Evolutionary conservation across 257 asterid species (phyloP), one percentile per base, ranked within the genome.

Genomic region (Linaria vulgaris): DNA sequence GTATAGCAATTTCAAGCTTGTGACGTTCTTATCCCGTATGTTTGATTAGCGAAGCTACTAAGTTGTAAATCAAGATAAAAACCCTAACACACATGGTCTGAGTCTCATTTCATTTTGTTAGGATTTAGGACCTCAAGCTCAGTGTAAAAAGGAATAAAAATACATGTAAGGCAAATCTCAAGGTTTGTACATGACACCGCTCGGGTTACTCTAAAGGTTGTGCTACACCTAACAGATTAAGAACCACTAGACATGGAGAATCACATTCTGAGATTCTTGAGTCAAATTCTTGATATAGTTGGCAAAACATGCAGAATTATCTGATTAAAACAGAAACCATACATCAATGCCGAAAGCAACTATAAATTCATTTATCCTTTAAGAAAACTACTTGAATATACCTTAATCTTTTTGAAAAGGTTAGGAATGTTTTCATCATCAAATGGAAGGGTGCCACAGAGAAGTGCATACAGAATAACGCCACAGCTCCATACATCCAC

Each of bases 401-500:
- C 99, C 97, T 94, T 90, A 43, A 94, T 92, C 71, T 92, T 92
- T 76, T 89, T 92, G 78, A 92, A 92, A 78, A 92, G 97, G 76
- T 87, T 89, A 55, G 99, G 97, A 63, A 94, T 94, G 76, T 92
- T 92, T 76, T 87, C 99, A 66, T 92, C 99, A 23, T 89, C 99
- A 73, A 92, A 92, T 0, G 99, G 99, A 74, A 94, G 97, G 49
- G 97, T 94, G 30, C 97, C 99, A 77, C 99, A 94, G 55, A 94
- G 99, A 71, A 94, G 96, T 46, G 97, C 99, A 66, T 90, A 94
- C 27, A 94, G 90, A 79, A 94, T 94, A 69, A 90, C 99, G 54
- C 99, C 99, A 69, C 99, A 94, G 86, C 99, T 94, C 99, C 99
- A 94, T 44, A 94, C 99, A 59, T 90, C 99, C 74, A 94, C 99